Conservation (phyloP, 208 protist species). For the Trypanosoma congolense region DNA sequence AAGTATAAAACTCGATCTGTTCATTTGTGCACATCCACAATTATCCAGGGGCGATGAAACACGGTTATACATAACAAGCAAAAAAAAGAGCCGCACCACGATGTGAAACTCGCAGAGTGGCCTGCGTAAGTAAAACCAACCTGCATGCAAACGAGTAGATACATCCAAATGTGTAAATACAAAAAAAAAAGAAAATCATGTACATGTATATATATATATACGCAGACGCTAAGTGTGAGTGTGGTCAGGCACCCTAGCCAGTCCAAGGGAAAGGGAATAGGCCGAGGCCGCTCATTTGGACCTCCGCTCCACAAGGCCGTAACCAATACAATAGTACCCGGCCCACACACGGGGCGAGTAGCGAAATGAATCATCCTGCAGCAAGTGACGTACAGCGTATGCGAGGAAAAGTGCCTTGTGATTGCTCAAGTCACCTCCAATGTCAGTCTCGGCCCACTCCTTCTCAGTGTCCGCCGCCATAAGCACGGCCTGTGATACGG, state of each 20-base stretch:
- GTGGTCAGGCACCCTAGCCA: no score
- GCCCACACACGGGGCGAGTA: conserved; percentile 75
- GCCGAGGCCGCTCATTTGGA: neutral
- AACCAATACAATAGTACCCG: conserved; percentile 79
- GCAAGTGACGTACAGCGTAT: conserved; percentile 51
- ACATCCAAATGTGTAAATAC: conserved; percentile 15
- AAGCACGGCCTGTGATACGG: neutral
- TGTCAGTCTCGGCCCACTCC: conserved; percentile 3
- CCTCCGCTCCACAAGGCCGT: conserved; percentile 16
- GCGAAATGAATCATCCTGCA: conserved; percentile 54
- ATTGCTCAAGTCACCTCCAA: conserved; percentile 15
- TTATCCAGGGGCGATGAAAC: no score
- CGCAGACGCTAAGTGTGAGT: no score
- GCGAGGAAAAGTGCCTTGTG: conserved; percentile 74
- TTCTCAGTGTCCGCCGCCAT: neutral
- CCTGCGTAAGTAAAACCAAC: no score
- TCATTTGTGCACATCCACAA: no score
- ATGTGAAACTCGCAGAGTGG: no score
- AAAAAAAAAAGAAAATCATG: conserved; percentile 9
- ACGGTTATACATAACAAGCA: no score
- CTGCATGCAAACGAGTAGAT: conserved; percentile 3
- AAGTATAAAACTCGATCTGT: no score
- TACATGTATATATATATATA: conserved; percentile 21
- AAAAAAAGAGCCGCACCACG: no score
- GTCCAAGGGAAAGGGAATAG: no score